These are phyloP conservation scores for Neopestalotiopsis sp. DNA, from an alignment of 2,329 filamentous ascomycete genomes.

Conservation along the genomic window DNA sequence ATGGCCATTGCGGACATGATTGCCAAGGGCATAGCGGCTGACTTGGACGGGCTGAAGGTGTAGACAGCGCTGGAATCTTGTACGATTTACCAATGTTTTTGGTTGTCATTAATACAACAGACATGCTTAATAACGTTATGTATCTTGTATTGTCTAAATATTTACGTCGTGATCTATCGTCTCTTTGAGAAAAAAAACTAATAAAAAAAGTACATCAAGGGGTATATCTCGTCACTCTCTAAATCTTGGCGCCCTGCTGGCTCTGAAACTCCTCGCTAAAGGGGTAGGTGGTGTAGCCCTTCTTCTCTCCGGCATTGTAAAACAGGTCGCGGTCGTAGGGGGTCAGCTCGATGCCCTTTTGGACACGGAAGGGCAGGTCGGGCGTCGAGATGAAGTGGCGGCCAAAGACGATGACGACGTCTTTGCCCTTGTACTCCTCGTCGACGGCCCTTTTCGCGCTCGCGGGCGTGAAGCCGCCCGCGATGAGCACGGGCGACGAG, in stretches of 20 bases:
- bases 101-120: not conserved
- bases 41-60: conserved; percentile 34
- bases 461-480: conserved; percentile 49
- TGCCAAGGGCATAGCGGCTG: conserved; percentile 56
- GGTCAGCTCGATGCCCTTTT: conserved; percentile 45
- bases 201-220: not conserved
- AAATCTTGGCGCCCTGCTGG: conserved; percentile 1
- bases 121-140: not conserved
- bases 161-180: not conserved
- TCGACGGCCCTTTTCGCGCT: conserved; percentile 44
- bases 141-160: not conserved
- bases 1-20: conserved; percentile 71
- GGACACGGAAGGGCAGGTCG: conserved; percentile 50
- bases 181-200: not conserved
- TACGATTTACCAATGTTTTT: too few relatives aligned
- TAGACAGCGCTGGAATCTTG: not conserved
- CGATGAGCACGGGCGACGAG: conserved; percentile 49
- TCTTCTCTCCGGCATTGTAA: conserved; percentile 37
- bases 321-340: conserved; percentile 51
- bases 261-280: conserved; percentile 31
- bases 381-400: conserved; percentile 54
- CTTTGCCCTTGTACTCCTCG: conserved; percentile 44
- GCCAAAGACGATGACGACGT: conserved; percentile 52
- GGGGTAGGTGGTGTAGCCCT: conserved; percentile 43
- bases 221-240: not conserved